Conservation (phyloP, 805 yeast species). For the Lipomyces lipofer region DNA sequence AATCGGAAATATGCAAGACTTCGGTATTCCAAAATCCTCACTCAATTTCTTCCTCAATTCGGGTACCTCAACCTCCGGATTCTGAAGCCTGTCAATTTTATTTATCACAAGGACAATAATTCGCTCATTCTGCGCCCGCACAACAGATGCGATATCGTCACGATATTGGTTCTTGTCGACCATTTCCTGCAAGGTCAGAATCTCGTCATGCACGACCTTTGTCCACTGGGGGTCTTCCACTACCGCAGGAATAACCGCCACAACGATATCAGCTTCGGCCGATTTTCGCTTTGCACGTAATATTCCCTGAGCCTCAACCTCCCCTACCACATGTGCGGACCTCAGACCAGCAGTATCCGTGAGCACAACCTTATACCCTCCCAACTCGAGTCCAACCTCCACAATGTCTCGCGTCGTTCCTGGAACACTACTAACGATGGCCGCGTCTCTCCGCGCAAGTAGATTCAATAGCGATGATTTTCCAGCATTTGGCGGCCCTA, state of each 20-base stretch:
- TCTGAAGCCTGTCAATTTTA: slow-evolving; percentile 36
- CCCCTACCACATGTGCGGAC: slow-evolving; percentile 37
- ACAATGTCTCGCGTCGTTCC: slow-evolving; percentile 93
- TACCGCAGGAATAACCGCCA: slow-evolving; percentile 60
- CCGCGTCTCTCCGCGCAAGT: slow-evolving; percentile 77
- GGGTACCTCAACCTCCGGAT: not conserved
- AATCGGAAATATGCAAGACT: slow-evolving; percentile 38
- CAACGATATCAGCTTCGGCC: slow-evolving; percentile 60
- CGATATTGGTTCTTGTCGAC: not conserved
- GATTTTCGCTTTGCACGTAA: slow-evolving; percentile 67
- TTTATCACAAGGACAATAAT: slow-evolving; percentile 38
- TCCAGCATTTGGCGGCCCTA: slow-evolving; percentile 97
- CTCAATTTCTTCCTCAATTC: not conserved
- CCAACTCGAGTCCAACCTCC: slow-evolving; percentile 75
- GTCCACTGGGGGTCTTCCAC: slow-evolving; percentile 15
- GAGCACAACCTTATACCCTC: slow-evolving; percentile 78
- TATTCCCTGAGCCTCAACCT: slow-evolving; percentile 79
- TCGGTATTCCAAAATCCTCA: slow-evolving; percentile 24
- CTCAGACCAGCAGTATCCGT: slow-evolving; percentile 96
- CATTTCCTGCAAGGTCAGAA: slow-evolving; percentile 7
- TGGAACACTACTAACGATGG: slow-evolving; percentile 86
- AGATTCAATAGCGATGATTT: slow-evolving; percentile 81
- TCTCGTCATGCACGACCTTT: slow-evolving; percentile 11
- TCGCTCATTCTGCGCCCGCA: slow-evolving; percentile 14
- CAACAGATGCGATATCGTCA: not conserved